Evolutionary conservation across 768 basidiomycete genomes (phyloP).

Genomic region (Cantharellus cinnabarinus): DNA sequence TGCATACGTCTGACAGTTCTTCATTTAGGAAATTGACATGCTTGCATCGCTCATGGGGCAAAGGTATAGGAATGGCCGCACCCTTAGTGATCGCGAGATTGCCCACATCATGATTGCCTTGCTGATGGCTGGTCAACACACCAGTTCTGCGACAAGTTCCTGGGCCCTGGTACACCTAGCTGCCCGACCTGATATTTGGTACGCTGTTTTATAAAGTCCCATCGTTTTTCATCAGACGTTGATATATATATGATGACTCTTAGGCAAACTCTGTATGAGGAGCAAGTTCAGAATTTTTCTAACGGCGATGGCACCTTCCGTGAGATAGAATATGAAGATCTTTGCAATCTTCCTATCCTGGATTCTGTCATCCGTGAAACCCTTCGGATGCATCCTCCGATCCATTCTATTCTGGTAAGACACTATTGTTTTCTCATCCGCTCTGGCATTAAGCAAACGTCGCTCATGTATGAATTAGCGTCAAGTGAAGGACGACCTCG

Average conservation of each 20-base stretch:
- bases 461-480: constrained; percentile 24
- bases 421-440: neutral
- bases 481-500: constrained; percentile 67
- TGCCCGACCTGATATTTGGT: constrained; percentile 52
- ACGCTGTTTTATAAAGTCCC: constrained; percentile 8
- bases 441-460: neutral
- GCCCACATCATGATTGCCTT: constrained; percentile 98
- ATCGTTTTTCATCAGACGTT: neutral
- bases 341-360: constrained; percentile 63
- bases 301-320: constrained; percentile 52
- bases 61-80: constrained; percentile 60
- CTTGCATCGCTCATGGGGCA: constrained; percentile 64
- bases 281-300: constrained; percentile 69
- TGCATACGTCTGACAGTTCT: too few species aligned
- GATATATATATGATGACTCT: neutral
- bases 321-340: constrained; percentile 66
- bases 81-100: constrained; percentile 72
- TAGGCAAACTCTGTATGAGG: constrained; percentile 69
- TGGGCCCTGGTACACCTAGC: constrained; percentile 86
- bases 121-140: constrained; percentile 99
- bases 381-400: constrained; percentile 80
- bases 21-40: constrained; percentile 41
- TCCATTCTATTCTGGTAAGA: constrained; percentile 62
- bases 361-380: constrained; percentile 87
- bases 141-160: constrained; percentile 76